Conservation (phyloP, 2,329 filamentous ascomycete genomes). For the Xylariaceae sp. region DNA sequence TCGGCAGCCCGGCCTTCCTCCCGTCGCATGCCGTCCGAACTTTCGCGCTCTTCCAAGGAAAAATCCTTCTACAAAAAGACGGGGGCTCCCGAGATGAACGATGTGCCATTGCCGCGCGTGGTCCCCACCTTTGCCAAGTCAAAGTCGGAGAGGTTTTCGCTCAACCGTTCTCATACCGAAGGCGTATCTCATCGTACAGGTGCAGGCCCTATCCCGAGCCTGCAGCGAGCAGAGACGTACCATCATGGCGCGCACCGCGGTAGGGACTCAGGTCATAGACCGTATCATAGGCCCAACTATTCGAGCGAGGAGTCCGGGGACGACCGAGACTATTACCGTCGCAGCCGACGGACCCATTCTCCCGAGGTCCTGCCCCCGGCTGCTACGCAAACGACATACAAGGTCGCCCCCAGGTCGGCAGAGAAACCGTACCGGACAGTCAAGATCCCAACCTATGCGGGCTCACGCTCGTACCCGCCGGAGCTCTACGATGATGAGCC, state of each 20-base stretch:
- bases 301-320: constrained; percentile 18
- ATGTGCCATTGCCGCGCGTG: neutral
- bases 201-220: constrained; percentile 10
- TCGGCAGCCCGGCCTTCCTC: constrained; percentile 14
- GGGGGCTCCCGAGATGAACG: no score
- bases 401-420: constrained; percentile 7
- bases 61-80: constrained; percentile 23
- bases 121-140: neutral
- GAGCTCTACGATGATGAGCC: constrained; percentile 11
- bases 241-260: constrained; percentile 14
- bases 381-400: constrained; percentile 7
- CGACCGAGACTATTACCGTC: constrained; percentile 17
- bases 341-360: constrained; percentile 16
- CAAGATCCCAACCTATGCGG: no score
- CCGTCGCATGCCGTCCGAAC: constrained; percentile 23
- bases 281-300: constrained; percentile 5
- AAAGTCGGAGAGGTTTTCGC: no score
- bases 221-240: constrained; percentile 18
- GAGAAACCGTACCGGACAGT: no score
- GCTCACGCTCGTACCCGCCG: neutral
- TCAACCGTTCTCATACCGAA: constrained; percentile 19
- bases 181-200: no score
- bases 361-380: constrained; percentile 17
- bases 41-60: constrained; percentile 19
- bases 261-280: constrained; percentile 12